Conservation (phyloP, 1,139 yeast genomes). For the Scheffersomyces titani region DNA sequence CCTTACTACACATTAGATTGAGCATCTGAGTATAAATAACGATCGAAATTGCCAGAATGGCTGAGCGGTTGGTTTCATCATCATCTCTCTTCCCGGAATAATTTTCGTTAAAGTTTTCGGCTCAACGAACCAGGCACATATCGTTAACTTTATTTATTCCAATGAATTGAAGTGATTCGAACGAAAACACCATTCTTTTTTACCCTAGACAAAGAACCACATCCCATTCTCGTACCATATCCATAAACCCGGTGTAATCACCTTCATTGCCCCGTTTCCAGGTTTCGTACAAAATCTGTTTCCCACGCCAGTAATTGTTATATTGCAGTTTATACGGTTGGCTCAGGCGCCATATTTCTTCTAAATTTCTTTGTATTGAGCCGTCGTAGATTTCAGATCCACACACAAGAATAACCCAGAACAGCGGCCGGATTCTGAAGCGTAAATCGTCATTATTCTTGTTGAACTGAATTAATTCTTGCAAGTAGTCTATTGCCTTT, state of each 20-base stretch:
- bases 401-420: slow-evolving; percentile 52
- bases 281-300: slow-evolving; percentile 54
- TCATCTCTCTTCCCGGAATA: neutral
- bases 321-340: slow-evolving; percentile 10
- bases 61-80: neutral
- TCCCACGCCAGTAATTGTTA: slow-evolving; percentile 52
- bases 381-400: slow-evolving; percentile 42
- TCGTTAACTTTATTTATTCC: neutral
- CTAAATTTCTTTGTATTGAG: slow-evolving; percentile 27
- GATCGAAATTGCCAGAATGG: neutral
- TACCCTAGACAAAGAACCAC: slow-evolving; percentile 38
- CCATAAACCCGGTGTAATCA: slow-evolving; percentile 53
- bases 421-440: slow-evolving; percentile 32
- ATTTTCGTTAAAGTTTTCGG: neutral
- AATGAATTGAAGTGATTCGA: neutral
- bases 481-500: slow-evolving; percentile 32
- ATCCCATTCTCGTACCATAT: slow-evolving; percentile 58
- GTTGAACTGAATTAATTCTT: slow-evolving; percentile 22
- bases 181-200: neutral
- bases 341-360: slow-evolving; percentile 30
- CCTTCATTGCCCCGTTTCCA: slow-evolving; percentile 46
- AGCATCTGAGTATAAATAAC: neutral
- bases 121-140: neutral
- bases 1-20: neutral
- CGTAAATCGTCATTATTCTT: slow-evolving; percentile 2